phyloP scores from a whole-genome alignment of 1,284 basidiomycete species.

The Athelia psychrophila region DNA sequence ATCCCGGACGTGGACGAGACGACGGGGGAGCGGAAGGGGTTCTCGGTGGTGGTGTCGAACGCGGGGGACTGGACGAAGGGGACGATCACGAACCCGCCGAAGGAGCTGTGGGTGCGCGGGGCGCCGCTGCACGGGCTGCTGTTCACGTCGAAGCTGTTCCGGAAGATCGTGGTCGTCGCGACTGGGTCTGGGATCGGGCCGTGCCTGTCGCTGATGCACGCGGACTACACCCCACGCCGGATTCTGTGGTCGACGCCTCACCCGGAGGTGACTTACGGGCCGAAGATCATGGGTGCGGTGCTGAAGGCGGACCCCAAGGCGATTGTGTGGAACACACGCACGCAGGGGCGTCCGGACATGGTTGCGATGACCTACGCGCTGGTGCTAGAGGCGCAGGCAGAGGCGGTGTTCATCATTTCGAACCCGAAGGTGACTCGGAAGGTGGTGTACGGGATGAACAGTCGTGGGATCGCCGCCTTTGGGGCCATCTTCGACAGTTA shows the following conservation, averaged over 20 bases:
- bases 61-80: slow-evolving; percentile 62
- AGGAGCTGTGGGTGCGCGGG: slow-evolving; percentile 57
- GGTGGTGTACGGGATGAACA: slow-evolving; percentile 59
- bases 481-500: too few relatives aligned
- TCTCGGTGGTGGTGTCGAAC: slow-evolving; percentile 53
- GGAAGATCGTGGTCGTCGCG: slow-evolving; percentile 56
- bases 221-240: slow-evolving; percentile 46
- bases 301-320: slow-evolving; percentile 49
- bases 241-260: slow-evolving; percentile 61
- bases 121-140: slow-evolving; percentile 59
- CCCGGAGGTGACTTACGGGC: slow-evolving; percentile 57
- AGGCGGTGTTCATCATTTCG: slow-evolving; percentile 62
- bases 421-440: slow-evolving; percentile 61
- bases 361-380: slow-evolving; percentile 55
- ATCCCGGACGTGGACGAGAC: slow-evolving; percentile 41
- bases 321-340: slow-evolving; percentile 60
- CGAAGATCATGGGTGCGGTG: slow-evolving; percentile 55
- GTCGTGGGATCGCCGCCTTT: slow-evolving; percentile 48
- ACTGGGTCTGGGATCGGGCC: slow-evolving; percentile 64
- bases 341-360: slow-evolving; percentile 61
- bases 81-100: slow-evolving; percentile 49
- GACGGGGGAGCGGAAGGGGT: slow-evolving; percentile 36
- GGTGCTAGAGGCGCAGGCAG: slow-evolving; percentile 57
- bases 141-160: slow-evolving; percentile 54
- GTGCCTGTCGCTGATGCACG: slow-evolving; percentile 53